A percentile compares a stretch with the other conserved stretches of the same genome.
Conservation (phyloP, 805 yeast species). For the Lipomyces lipofer region DNA sequence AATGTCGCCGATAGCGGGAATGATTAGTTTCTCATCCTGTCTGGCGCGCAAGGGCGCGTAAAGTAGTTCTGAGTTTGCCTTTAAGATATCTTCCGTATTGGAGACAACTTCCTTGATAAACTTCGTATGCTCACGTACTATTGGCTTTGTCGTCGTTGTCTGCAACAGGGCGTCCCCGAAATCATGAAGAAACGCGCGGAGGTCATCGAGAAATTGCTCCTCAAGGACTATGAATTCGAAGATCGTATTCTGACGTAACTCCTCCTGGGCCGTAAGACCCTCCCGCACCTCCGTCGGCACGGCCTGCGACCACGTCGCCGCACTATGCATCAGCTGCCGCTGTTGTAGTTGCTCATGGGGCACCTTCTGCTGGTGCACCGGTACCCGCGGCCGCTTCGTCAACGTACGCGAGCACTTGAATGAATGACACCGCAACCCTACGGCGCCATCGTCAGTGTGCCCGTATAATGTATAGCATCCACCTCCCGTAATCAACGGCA, state of each 20-base stretch:
- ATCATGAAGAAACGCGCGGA: constrained; percentile 61
- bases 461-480: constrained; percentile 39
- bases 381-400: constrained; percentile 16
- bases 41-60: constrained; percentile 60
- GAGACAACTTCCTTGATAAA: constrained; percentile 61
- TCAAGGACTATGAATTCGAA: constrained; percentile 75
- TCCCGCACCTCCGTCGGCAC: constrained; percentile 16
- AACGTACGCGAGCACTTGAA: constrained; percentile 34
- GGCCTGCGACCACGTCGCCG: constrained; percentile 29
- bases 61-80: constrained; percentile 54
- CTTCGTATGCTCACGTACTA: constrained; percentile 53
- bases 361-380: not conserved
- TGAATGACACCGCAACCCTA: constrained; percentile 37
- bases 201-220: constrained; percentile 66
- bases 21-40: constrained; percentile 62
- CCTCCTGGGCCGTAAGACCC: constrained; percentile 40
- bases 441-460: constrained; percentile 15
- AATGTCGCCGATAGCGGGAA: constrained; percentile 62
- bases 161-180: constrained; percentile 48
- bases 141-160: constrained; percentile 40
- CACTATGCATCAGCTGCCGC: constrained; percentile 17
- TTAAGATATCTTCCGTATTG: constrained; percentile 56
- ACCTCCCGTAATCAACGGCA: constrained; percentile 39
- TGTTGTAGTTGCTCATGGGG: constrained; percentile 10
- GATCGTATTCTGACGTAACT: constrained; percentile 70